phyloP scores from a whole-genome alignment of 163 green algal genomes.

The Scenedesmus sp. region DNA sequence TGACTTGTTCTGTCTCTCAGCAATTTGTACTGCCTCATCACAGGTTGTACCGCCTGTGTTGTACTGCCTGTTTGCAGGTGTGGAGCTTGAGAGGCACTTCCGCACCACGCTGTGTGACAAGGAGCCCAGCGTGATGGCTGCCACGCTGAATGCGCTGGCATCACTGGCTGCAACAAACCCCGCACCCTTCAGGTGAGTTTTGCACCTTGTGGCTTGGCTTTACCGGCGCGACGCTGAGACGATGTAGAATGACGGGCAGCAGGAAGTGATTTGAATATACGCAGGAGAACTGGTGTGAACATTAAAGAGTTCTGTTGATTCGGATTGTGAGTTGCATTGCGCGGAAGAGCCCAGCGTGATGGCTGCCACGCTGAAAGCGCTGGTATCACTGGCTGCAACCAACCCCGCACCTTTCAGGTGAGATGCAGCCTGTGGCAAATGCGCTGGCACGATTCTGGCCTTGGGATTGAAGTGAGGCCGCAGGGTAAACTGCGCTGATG shows the following conservation, averaged over 20 bases:
- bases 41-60: too few relatives aligned
- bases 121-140: conserved; percentile 97
- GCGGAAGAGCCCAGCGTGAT: conserved; percentile 97
- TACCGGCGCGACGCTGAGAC: too few relatives aligned
- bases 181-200: background rate
- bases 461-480: conserved; percentile 60
- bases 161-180: conserved; percentile 23
- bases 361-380: conserved; percentile 90
- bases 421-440: too few relatives aligned
- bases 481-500: conserved; percentile 68
- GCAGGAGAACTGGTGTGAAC: too few relatives aligned
- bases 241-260: too few relatives aligned
- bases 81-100: conserved; percentile 75
- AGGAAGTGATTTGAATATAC: too few relatives aligned
- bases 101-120: conserved; percentile 86
- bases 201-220: too few relatives aligned
- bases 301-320: too few relatives aligned
- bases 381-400: conserved; percentile 60
- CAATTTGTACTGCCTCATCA: too few relatives aligned
- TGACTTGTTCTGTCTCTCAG: too few relatives aligned
- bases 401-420: conserved; percentile 3
- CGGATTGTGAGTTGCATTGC: conserved; percentile 63
- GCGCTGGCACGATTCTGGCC: too few relatives aligned
- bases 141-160: conserved; percentile 89
- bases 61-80: conserved; percentile 41